Percentiles rank a stretch among this genome's conserved stretches.
Conservation (phyloP, 495 filamentous ascomycete species). For the Podospora comata region DNA sequence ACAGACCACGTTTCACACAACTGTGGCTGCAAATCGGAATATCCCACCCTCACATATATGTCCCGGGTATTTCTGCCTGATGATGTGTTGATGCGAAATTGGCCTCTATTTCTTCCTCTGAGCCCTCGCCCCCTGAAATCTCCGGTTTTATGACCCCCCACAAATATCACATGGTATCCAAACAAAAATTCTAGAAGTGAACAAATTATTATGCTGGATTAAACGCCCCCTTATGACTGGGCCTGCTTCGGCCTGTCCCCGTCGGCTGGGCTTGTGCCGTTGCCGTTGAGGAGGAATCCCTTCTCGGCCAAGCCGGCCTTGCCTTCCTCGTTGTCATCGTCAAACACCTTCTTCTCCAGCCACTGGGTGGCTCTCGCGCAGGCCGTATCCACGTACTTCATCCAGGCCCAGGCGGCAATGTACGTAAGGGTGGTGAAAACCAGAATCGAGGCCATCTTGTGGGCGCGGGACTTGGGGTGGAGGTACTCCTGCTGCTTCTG, state of each 20-base stretch:
- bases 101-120: neutral
- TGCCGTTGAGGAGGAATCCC: slow-evolving; percentile 25
- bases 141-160: neutral
- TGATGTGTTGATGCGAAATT: neutral
- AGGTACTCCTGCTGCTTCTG: slow-evolving; percentile 28
- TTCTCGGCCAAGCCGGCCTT: slow-evolving; percentile 30
- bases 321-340: slow-evolving; percentile 39
- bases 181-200: neutral
- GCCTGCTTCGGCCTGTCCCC: neutral
- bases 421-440: slow-evolving; percentile 52
- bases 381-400: slow-evolving; percentile 59
- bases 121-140: neutral
- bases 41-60: neutral
- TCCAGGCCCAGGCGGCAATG: slow-evolving; percentile 58
- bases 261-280: slow-evolving; percentile 14
- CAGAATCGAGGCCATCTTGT: slow-evolving; percentile 29
- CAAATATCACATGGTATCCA: neutral
- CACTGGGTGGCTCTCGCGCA: slow-evolving; percentile 59
- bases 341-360: slow-evolving; percentile 56
- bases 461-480: slow-evolving; percentile 38
- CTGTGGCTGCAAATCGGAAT: neutral
- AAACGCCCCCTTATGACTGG: neutral
- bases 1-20: neutral
- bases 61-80: neutral
- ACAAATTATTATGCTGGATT: neutral